Base-by-base conservation (phyloP, 2,329 filamentous ascomycete genomes). In the Diplodia intermedia region DNA sequence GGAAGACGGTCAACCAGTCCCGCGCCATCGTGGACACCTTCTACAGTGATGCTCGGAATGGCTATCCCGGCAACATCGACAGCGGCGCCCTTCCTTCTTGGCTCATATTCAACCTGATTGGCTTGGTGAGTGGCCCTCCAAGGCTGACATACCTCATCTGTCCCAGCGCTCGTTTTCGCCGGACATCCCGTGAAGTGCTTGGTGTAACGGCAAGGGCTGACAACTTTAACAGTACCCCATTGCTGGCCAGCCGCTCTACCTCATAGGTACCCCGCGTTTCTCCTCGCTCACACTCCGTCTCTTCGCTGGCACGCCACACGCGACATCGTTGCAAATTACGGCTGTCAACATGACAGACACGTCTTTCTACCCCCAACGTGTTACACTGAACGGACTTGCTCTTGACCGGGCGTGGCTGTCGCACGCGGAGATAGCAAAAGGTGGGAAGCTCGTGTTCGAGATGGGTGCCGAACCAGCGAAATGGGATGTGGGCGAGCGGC, bases 91-190 rank as follows among this genome's bases (percentile, higher is more conserved):
- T 85, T 70, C 82, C 84, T 53, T 82, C 80, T 54, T 86, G 83
- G 84, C 74, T 85, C 3, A 71, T 85, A 0, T 86, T 82, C 80
- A 80, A 84, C 68, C 81, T 86, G 74, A 70, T 85, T 0, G 83
- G 84, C 0, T 70, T 84, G 23, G 56, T 60, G 47, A 47, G 56
- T 31, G 23, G 3, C 12, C 1, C 33, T 40, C 4, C 14, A 18
- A 3, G 4, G 23, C 4, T 54, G 5, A 26, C 23, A 26, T 26
- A 3, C 15, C 4, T 33, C 12, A 18, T 14, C 23, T 26, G 23
- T 26, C 23, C 26, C 29, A 20, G 26, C 18, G 2, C 15, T 8
- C 8, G 29, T 8, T 8, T 4, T 15, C 1, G 9, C 3, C 53
- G 14, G 18, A 55, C 29, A 1, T 36, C 23, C n/a, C 7, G 9